Conservation (phyloP, 257 asterid species). For the Solanum megistacrolobum region DNA sequence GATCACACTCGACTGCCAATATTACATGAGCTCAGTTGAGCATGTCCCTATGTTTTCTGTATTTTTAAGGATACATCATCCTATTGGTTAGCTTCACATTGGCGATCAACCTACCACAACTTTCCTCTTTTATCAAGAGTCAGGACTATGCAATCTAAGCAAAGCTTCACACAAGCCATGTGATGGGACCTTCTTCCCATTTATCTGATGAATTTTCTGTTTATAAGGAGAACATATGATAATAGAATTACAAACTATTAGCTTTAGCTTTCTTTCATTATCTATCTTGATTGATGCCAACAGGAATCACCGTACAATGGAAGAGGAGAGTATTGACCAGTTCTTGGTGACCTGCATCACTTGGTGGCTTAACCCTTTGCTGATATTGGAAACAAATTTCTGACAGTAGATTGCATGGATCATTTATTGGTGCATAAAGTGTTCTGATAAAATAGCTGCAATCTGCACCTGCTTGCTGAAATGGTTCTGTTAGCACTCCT, state of each 20-base stretch:
- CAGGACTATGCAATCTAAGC: not conserved
- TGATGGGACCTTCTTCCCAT: not conserved
- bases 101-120: not conserved
- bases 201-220: not conserved
- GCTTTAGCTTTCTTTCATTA: not conserved
- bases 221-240: not conserved
- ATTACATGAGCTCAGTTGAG: not conserved
- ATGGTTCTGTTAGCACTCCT: not conserved
- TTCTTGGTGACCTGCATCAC: not conserved
- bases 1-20: not conserved
- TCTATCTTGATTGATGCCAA: not conserved
- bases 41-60: not conserved
- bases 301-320: slow-evolving; percentile 79
- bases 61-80: not conserved
- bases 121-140: not conserved
- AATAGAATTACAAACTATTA: not conserved
- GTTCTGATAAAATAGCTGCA: slow-evolving; percentile 6
- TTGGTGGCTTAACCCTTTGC: not conserved
- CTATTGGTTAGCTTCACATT: not conserved
- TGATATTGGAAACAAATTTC: slow-evolving; percentile 16
- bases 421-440: slow-evolving; percentile 6
- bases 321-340: slow-evolving; percentile 55
- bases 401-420: slow-evolving; percentile 20
- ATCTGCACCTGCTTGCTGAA: not conserved
- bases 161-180: not conserved